Conservation (phyloP, 2,329 filamentous ascomycete species). For the Talaromyces piceae region DNA sequence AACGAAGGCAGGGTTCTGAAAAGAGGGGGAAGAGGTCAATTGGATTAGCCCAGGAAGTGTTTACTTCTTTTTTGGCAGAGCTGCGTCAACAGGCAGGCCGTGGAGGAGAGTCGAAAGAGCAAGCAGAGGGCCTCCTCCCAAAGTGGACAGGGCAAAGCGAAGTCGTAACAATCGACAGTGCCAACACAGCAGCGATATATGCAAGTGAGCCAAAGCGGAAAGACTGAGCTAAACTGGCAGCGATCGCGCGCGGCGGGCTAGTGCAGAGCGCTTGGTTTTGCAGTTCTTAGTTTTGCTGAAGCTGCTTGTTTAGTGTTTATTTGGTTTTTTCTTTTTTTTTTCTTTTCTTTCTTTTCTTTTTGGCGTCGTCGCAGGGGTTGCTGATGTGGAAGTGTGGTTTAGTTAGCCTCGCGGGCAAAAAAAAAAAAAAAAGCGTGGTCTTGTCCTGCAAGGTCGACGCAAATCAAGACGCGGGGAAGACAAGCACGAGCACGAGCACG, state of each 20-base stretch:
- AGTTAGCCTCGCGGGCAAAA: not conserved
- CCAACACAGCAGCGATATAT: slow-evolving; percentile 13
- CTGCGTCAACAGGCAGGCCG: not conserved
- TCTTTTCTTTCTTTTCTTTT: slow-evolving; percentile 1
- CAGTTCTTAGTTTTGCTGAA: not conserved
- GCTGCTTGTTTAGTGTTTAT: not conserved
- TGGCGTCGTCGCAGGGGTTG: not conserved
- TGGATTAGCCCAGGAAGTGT: not conserved
- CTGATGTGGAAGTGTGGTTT: not conserved
- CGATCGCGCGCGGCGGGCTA: slow-evolving; percentile 9
- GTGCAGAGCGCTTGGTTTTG: not conserved
- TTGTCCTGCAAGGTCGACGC: slow-evolving; percentile 9
- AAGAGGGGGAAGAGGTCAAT: not conserved
- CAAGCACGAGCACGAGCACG: not conserved
- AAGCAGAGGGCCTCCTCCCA: not conserved
- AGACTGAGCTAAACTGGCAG: slow-evolving; percentile 11
- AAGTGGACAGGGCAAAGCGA: not conserved
- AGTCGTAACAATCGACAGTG: slow-evolving; percentile 5
- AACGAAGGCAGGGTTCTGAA: too few relatives aligned
- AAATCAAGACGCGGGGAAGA: slow-evolving; percentile 6
- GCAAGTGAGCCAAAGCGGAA: slow-evolving; percentile 14
- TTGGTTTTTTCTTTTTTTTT: slow-evolving; percentile 5
- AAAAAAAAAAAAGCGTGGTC: not conserved
- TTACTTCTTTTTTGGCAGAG: not conserved
- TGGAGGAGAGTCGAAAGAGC: not conserved